phyloP scores from a whole-genome alignment of 148 eudicot species.

The Camellia japonica region DNA sequence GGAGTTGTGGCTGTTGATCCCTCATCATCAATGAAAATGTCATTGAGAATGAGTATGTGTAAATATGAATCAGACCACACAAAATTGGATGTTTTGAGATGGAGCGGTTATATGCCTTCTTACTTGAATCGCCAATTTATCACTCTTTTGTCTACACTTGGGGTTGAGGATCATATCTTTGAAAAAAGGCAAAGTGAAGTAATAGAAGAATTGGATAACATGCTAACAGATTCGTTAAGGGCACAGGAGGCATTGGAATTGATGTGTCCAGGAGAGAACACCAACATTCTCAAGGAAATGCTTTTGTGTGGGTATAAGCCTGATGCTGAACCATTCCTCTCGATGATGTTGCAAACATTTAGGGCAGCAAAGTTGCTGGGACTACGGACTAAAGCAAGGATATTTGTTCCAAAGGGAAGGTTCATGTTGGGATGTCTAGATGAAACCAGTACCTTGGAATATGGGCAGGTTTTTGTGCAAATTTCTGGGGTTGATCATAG shows the following conservation, averaged over 20 bases:
- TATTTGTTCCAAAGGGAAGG: conserved; percentile 22
- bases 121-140: conserved; percentile 78
- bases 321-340: conserved; percentile 22
- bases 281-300: conserved; percentile 26
- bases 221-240: conserved; percentile 55
- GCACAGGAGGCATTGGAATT: conserved; percentile 74
- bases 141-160: conserved; percentile 79
- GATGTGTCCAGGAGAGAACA: conserved; percentile 39
- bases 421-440: conserved; percentile 27
- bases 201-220: conserved; percentile 53
- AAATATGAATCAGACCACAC: conserved; percentile 60
- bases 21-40: conserved; percentile 48
- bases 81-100: conserved; percentile 66
- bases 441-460: conserved; percentile 24
- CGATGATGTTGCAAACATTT: conserved; percentile 23
- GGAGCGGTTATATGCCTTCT: conserved; percentile 82
- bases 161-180: conserved; percentile 56
- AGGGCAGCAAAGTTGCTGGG: conserved; percentile 22
- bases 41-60: conserved; percentile 72
- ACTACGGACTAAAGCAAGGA: conserved; percentile 23
- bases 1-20: conserved; percentile 93
- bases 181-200: conserved; percentile 76
- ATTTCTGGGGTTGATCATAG: conserved; percentile 15
- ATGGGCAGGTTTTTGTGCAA: conserved; percentile 28
- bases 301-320: conserved; percentile 27